Conservation (phyloP, 495 filamentous ascomycete species). For the Xylaria telfairii region DNA sequence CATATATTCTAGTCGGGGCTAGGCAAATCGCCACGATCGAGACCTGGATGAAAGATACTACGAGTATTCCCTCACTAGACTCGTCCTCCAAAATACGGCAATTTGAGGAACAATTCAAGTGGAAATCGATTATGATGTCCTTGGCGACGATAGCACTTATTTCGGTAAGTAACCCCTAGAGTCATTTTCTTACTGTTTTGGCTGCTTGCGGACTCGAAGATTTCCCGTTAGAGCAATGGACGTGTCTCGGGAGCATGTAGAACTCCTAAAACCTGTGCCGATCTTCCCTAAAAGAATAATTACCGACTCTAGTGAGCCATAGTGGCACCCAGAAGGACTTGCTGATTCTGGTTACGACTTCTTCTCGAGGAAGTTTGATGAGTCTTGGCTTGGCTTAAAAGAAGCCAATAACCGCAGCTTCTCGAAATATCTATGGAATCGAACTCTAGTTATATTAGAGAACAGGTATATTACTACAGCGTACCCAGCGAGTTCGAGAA, state of each 20-base stretch:
- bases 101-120: not conserved
- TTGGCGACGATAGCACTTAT: not conserved
- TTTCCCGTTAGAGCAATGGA: no score
- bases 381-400: not conserved
- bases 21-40: not conserved
- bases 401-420: not conserved
- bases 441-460: not conserved
- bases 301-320: no score
- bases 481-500: not conserved
- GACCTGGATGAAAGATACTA: not conserved
- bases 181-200: no score
- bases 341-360: not conserved
- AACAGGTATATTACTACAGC: not conserved
- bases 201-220: no score
- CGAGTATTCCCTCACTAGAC: no score
- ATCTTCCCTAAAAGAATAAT: no score
- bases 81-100: not conserved
- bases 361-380: not conserved
- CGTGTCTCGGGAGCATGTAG: no score
- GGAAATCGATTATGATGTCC: not conserved
- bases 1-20: conserved; percentile 8
- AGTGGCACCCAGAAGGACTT: conserved; percentile 2
- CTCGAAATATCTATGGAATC: not conserved
- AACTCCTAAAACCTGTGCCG: no score
- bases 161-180: no score